phyloP scores from a whole-genome alignment of 805 yeast species.

The Teunomyces atbi region DNA sequence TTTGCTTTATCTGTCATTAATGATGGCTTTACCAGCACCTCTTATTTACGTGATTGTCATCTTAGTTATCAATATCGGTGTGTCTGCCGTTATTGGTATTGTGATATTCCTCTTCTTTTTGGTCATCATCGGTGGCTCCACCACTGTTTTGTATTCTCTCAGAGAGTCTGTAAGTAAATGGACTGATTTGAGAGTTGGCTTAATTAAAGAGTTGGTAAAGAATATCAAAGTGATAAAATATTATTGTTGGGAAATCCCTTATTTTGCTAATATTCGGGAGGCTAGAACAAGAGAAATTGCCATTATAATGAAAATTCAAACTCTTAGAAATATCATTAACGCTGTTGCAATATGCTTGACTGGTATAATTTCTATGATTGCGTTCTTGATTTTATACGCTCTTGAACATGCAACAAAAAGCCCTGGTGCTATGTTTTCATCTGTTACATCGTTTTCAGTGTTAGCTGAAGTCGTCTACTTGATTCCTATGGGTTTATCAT shows the following conservation, averaged over 20 bases:
- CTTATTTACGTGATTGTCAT: conserved; percentile 13
- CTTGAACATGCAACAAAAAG: conserved; percentile 5
- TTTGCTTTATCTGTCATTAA: conserved; percentile 10
- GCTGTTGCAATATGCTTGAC: conserved; percentile 13
- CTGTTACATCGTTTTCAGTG: conserved; percentile 16
- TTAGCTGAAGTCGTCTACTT: conserved; percentile 10
- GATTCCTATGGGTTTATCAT: conserved; percentile 13
- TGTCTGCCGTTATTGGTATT: conserved; percentile 16
- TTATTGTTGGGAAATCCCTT: conserved; percentile 20
- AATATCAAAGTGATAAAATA: conserved; percentile 19
- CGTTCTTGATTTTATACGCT: conserved; percentile 15
- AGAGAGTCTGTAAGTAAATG: conserved; percentile 9
- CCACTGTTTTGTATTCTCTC: conserved; percentile 7
- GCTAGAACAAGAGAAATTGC: conserved; percentile 13
- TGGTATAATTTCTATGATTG: conserved; percentile 14
- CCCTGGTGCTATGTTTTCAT: conserved; percentile 15
- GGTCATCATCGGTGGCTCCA: conserved; percentile 5
- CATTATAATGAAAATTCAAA: conserved; percentile 12
- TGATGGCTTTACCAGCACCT: conserved; percentile 12
- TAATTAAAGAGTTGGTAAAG: conserved; percentile 14
- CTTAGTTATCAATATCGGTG: conserved; percentile 16
- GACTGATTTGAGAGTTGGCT: conserved; percentile 15
- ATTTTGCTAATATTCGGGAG: conserved; percentile 9
- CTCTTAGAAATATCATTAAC: conserved; percentile 10
- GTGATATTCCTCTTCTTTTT: conserved; percentile 13